Evolutionary conservation across 352 stramenopile species (phyloP).

Genomic region (Phytophthora pisi): DNA sequence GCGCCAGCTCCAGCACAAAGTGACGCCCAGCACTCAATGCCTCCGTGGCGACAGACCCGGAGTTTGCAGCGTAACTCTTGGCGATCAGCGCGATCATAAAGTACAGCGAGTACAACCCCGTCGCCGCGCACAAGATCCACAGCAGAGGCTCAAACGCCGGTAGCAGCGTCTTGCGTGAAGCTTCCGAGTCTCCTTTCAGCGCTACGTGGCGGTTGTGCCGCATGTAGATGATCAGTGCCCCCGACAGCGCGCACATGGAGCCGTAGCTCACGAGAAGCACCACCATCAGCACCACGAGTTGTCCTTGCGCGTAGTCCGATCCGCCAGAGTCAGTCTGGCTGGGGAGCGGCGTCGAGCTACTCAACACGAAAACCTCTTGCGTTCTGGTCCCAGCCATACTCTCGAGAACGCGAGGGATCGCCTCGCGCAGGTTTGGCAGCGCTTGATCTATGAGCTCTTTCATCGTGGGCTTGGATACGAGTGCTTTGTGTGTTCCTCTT

Average conservation of each 20-base stretch:
- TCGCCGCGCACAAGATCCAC: constrained; percentile 42
- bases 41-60: constrained; percentile 29
- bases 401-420: constrained; percentile 25
- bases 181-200: constrained; percentile 39
- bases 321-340: constrained; percentile 3
- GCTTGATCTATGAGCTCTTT: constrained; percentile 12
- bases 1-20: constrained; percentile 51
- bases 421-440: constrained; percentile 24
- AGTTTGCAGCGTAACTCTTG: constrained; percentile 26
- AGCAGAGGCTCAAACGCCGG: constrained; percentile 58
- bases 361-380: background rate
- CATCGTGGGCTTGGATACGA: constrained; percentile 15
- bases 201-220: constrained; percentile 48
- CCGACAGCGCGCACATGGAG: constrained; percentile 40
- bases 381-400: background rate
- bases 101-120: constrained; percentile 39
- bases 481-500: background rate
- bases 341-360: background rate
- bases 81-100: constrained; percentile 35
- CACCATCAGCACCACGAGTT: constrained; percentile 39
- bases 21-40: constrained; percentile 46
- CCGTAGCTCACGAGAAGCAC: constrained; percentile 49
- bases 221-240: constrained; percentile 49
- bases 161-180: constrained; percentile 54
- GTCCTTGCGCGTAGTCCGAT: constrained; percentile 28